Conservation (phyloP, 129 eudicot species). For the Lactuca sativa region DNA sequence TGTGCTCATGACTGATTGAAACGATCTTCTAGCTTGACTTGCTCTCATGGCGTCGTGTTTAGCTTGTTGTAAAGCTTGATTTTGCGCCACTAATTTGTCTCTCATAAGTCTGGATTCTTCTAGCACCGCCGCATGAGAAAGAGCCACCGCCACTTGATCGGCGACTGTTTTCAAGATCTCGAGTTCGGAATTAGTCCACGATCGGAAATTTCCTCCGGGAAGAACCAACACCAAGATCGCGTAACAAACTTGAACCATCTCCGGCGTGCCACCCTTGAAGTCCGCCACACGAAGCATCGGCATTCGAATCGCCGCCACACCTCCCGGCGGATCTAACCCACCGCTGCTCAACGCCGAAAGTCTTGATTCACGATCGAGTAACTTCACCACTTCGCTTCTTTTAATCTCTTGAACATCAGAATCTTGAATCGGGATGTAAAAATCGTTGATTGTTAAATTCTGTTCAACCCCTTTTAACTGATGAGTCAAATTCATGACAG, state of each 20-base stretch:
- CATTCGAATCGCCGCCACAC: conserved; percentile 77
- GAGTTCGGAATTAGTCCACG: conserved; percentile 60
- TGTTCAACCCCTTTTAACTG: conserved; percentile 42
- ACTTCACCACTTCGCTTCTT: conserved; percentile 51
- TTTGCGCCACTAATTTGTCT: conserved; percentile 63
- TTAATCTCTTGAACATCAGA: conserved; percentile 59
- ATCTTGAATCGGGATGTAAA: conserved; percentile 43
- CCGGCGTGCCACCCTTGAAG: conserved; percentile 75
- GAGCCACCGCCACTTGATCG: conserved; percentile 84
- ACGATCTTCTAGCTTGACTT: conserved; percentile 60
- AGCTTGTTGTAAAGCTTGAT: conserved; percentile 63
- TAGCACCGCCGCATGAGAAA: conserved; percentile 78
- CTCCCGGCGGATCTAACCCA: conserved; percentile 44
- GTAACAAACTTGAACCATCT: conserved; percentile 61
- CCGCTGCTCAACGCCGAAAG: conserved; percentile 58
- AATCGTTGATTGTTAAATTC: conserved; percentile 14
- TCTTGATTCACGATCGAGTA: conserved; percentile 53
- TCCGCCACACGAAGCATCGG: conserved; percentile 77
- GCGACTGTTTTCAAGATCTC: conserved; percentile 71
- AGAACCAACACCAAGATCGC: conserved; percentile 68
- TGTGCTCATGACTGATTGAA: conserved; percentile 67
- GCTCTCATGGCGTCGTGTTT: conserved; percentile 71
- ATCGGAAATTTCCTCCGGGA: conserved; percentile 47
- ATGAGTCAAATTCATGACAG: conserved; percentile 68
- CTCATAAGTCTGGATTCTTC: conserved; percentile 76